A percentile compares a stretch with the other conserved stretches of the same genome.
Evolutionary conservation across 192 early-diverging fungal species (phyloP).

Genomic region (Backusella sp.): DNA sequence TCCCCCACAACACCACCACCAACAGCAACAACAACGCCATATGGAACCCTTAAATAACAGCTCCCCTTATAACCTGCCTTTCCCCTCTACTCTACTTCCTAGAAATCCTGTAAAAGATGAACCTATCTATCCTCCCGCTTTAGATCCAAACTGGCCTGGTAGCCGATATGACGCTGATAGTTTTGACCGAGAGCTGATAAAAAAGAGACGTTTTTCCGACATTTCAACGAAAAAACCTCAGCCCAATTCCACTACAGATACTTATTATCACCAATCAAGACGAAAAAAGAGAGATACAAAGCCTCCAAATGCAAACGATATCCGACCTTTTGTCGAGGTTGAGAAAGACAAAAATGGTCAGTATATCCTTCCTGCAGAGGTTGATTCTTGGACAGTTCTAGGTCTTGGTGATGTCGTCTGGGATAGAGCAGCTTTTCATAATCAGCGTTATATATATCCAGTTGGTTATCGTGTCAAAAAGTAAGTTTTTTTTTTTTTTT

Average conservation of each 20-base stretch:
- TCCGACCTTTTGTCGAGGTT: slow-evolving; percentile 35
- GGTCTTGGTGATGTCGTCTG: slow-evolving; percentile 69
- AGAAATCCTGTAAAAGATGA: slow-evolving; percentile 1
- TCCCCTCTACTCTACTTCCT: background rate
- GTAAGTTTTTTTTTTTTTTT: slow-evolving; percentile 23
- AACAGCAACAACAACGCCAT: background rate
- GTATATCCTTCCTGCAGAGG: slow-evolving; percentile 73
- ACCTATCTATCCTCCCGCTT: background rate
- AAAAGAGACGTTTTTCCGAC: slow-evolving; percentile 5
- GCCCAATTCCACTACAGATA: background rate
- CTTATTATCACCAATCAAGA: slow-evolving; percentile 27
- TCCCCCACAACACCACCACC: background rate
- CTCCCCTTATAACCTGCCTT: background rate
- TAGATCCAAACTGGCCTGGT: slow-evolving; percentile 14
- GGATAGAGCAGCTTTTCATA: slow-evolving; percentile 80
- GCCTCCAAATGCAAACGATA: slow-evolving; percentile 35
- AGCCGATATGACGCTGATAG: slow-evolving; percentile 9
- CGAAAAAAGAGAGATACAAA: slow-evolving; percentile 39
- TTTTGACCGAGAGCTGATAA: background rate
- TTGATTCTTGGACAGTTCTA: slow-evolving; percentile 78
- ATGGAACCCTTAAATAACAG: background rate
- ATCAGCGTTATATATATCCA: slow-evolving; percentile 90
- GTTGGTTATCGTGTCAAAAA: slow-evolving; percentile 78
- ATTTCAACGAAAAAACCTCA: background rate
- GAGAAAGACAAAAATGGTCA: slow-evolving; percentile 60